phyloP scores from a whole-genome alignment of 2,329 filamentous ascomycete species.

The Botrytis galanthina region DNA sequence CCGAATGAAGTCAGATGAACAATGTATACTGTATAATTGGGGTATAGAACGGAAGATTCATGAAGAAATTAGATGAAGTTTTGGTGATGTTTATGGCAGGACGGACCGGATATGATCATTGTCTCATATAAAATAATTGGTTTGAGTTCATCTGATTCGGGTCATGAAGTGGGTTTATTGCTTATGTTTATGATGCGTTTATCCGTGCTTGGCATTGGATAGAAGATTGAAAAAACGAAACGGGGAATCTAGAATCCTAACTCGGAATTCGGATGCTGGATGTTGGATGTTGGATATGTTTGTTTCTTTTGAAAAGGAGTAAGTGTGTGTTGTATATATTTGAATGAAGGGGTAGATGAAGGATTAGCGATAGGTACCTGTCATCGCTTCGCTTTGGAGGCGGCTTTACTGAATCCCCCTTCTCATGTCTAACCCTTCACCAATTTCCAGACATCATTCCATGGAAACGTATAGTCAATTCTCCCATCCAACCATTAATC shows the following conservation, averaged over 20 bases:
- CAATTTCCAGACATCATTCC: not conserved
- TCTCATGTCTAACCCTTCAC: not conserved
- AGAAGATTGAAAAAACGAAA: not conserved
- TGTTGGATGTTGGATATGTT: not conserved
- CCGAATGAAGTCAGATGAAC: conserved; percentile 10
- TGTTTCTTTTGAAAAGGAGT: not conserved
- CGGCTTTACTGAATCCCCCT: not conserved
- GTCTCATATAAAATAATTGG: conserved; percentile 15
- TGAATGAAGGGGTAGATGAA: not conserved
- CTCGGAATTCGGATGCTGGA: not conserved
- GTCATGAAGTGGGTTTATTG: not conserved
- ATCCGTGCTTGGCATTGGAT: conserved; percentile 14
- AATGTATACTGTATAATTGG: conserved; percentile 2
- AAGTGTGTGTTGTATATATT: not conserved
- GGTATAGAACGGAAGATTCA: not conserved
- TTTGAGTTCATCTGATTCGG: conserved; percentile 17
- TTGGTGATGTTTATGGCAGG: conserved; percentile 18
- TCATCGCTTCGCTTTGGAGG: not conserved
- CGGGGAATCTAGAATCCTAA: not conserved
- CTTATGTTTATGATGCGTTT: conserved; percentile 9
- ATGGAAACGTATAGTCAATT: not conserved
- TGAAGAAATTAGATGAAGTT: conserved; percentile 14
- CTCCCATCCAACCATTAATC: not conserved
- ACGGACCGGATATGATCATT: conserved; percentile 21
- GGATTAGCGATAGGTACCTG: not conserved